phyloP scores from a whole-genome alignment of 1,284 basidiomycete species.

The Ceratobasidium sp. region DNA sequence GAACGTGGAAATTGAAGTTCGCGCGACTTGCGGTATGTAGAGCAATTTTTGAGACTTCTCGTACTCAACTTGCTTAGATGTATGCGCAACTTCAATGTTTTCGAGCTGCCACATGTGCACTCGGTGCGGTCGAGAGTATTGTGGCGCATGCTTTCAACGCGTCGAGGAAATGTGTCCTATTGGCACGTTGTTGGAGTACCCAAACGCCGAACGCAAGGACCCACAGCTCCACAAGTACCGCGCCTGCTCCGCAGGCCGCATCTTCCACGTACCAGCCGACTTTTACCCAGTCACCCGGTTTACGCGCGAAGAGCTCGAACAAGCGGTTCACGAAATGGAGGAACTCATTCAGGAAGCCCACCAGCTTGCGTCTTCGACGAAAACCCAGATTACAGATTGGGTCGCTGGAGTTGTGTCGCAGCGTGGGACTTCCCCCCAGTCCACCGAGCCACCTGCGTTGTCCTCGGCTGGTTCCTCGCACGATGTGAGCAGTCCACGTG shows the following conservation, averaged over 20 bases:
- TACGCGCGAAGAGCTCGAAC: conserved; percentile 65
- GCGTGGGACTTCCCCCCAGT: not conserved
- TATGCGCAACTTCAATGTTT: conserved; percentile 91
- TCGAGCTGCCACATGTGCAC: conserved; percentile 88
- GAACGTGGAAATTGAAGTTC: conserved; percentile 75
- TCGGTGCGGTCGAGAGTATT: conserved; percentile 88
- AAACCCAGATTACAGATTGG: conserved; percentile 11
- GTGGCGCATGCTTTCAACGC: conserved; percentile 79
- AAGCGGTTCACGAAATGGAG: conserved; percentile 72
- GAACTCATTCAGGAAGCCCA: conserved; percentile 52
- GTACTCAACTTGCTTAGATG: conserved; percentile 61
- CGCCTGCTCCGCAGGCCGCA: conserved; percentile 62
- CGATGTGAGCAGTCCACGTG: conserved; percentile 42
- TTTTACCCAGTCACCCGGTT: conserved; percentile 85
- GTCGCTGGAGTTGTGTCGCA: not conserved
- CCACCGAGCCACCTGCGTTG: conserved; percentile 31
- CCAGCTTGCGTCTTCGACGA: conserved; percentile 35
- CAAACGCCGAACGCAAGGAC: conserved; percentile 51
- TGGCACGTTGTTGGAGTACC: conserved; percentile 56
- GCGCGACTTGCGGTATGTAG: conserved; percentile 79
- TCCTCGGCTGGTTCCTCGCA: conserved; percentile 25
- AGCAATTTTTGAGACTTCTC: conserved; percentile 37
- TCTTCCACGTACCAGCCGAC: conserved; percentile 61
- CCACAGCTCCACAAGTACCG: conserved; percentile 56
- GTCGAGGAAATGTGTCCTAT: conserved; percentile 66